phyloP scores from a whole-genome alignment of 768 basidiomycete genomes.

The Tulasnella sp. region DNA sequence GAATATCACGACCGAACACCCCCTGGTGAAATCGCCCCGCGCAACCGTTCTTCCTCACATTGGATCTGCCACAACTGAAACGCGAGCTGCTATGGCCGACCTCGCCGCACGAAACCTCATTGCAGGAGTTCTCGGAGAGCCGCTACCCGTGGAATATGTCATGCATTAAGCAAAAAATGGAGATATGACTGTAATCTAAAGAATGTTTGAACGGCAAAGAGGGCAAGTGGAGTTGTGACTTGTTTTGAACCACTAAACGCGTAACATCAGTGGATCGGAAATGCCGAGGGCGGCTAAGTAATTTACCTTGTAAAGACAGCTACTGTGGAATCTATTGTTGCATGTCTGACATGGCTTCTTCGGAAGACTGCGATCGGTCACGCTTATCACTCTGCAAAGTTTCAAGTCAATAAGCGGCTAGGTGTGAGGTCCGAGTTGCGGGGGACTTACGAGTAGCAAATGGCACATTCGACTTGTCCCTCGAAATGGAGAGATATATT shows the following conservation, averaged over 20 bases:
- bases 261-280: not conserved
- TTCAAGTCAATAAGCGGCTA: slow-evolving; percentile 4
- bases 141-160: not conserved
- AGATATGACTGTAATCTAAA: slow-evolving; percentile 26
- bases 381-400: slow-evolving; percentile 71
- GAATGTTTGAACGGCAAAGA: slow-evolving; percentile 79
- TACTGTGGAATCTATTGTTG: slow-evolving; percentile 89
- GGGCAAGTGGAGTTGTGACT: slow-evolving; percentile 91
- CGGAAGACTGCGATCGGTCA: slow-evolving; percentile 82
- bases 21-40: slow-evolving; percentile 74
- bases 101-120: slow-evolving; percentile 68
- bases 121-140: slow-evolving; percentile 48
- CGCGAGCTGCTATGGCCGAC: slow-evolving; percentile 77
- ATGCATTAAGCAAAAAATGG: not conserved
- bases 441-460: slow-evolving; percentile 79
- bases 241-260: slow-evolving; percentile 73
- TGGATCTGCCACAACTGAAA: slow-evolving; percentile 84
- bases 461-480: slow-evolving; percentile 93
- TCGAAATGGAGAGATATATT: slow-evolving; percentile 92
- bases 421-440: not conserved
- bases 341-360: slow-evolving; percentile 91
- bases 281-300: not conserved
- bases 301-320: slow-evolving; percentile 81
- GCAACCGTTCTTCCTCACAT: slow-evolving; percentile 87
- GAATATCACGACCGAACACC: slow-evolving; percentile 64